Percentiles rank a stretch among this genome's conserved stretches.
Conservation (phyloP, 1,284 basidiomycete species). For the Inonotus obliquus region DNA sequence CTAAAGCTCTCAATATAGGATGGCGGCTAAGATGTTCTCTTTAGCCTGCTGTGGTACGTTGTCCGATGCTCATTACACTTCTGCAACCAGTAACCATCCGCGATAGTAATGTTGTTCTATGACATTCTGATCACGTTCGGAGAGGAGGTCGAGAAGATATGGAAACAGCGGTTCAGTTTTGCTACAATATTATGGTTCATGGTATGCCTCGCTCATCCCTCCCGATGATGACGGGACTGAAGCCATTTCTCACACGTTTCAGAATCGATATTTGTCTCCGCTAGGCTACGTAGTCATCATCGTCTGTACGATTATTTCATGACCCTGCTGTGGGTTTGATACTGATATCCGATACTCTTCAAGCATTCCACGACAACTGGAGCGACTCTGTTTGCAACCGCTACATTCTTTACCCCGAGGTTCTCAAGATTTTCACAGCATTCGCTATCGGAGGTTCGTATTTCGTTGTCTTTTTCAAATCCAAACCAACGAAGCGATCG, state of each 20-base stretch:
- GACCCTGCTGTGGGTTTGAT: neutral
- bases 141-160: conserved; percentile 17
- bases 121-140: conserved; percentile 16
- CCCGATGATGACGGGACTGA: neutral
- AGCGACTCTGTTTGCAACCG: conserved; percentile 15
- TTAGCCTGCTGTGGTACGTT: conserved; percentile 15
- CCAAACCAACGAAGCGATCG: neutral
- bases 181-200: conserved; percentile 17
- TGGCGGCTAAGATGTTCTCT: conserved; percentile 18
- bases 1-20: no score
- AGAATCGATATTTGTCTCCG: conserved; percentile 18
- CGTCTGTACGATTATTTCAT: neutral
- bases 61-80: neutral
- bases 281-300: conserved; percentile 15
- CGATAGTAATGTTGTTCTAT: conserved; percentile 15
- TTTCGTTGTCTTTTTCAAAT: neutral
- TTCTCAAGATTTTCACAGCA: conserved; percentile 15
- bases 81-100: neutral
- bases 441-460: conserved; percentile 14
- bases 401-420: conserved; percentile 15
- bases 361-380: conserved; percentile 15
- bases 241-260: neutral
- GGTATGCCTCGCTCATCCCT: neutral
- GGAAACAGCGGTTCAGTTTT: conserved; percentile 15
- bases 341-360: neutral